These are phyloP conservation scores for Pogostemon cablin DNA, from an alignment of 257 asterid species.

Conservation along the genomic window DNA sequence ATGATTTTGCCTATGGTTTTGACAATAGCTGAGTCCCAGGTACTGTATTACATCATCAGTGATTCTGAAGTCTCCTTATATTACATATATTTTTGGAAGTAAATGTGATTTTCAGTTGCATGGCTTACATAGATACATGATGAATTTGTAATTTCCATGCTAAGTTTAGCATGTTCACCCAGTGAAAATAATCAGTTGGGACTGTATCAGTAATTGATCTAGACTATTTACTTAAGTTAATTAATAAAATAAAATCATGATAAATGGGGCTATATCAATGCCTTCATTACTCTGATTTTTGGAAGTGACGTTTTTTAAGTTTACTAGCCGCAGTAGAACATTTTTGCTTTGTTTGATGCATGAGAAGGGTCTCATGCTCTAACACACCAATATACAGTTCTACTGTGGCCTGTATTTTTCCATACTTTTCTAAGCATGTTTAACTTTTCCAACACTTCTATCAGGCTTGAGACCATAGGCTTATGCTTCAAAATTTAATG, in stretches of 20 bases:
- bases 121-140: background rate
- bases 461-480: constrained; percentile 26
- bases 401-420: constrained; percentile 11
- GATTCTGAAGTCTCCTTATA: constrained; percentile 33
- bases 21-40: constrained; percentile 99
- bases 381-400: too few species aligned
- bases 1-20: constrained; percentile 99
- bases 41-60: constrained; percentile 37
- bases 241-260: background rate
- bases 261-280: constrained; percentile 1
- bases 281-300: background rate
- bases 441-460: constrained; percentile 6
- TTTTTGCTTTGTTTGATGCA: constrained; percentile 18
- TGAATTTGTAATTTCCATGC: constrained; percentile 7
- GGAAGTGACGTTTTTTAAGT: constrained; percentile 18
- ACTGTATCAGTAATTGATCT: background rate
- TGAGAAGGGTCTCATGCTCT: too few species aligned
- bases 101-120: constrained; percentile 13
- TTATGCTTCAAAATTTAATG: constrained; percentile 35
- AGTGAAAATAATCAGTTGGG: constrained; percentile 1
- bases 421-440: constrained; percentile 5
- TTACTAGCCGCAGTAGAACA: constrained; percentile 5
- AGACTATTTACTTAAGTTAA: background rate
- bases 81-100: constrained; percentile 6
- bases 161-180: background rate